Conservation (phyloP, 441 rosid genomes). For the Populus tomentosa region DNA sequence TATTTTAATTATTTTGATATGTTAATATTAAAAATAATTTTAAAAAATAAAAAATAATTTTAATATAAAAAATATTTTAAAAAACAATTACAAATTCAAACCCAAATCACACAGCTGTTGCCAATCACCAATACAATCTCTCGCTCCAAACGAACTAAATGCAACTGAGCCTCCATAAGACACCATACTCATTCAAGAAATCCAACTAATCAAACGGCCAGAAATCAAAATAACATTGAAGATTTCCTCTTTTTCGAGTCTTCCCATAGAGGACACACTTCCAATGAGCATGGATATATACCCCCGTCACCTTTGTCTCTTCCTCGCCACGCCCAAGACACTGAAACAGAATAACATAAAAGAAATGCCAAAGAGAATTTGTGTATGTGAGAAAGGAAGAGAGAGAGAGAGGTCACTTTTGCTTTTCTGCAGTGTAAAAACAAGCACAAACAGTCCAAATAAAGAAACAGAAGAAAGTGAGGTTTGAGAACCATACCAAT, state of each 20-base stretch:
- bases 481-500: background rate
- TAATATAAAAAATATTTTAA: too few species aligned
- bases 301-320: conserved; percentile 38
- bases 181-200: conserved; percentile 3
- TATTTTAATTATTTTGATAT: too few species aligned
- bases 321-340: conserved; percentile 10
- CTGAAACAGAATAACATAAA: background rate
- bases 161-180: conserved; percentile 14
- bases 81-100: too few species aligned
- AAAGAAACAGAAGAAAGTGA: background rate
- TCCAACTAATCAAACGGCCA: conserved; percentile 31
- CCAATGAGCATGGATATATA: conserved; percentile 27
- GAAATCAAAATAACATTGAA: conserved; percentile 5
- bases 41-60: too few species aligned
- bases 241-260: background rate
- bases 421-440: conserved; percentile 4
- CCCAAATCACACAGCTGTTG: background rate
- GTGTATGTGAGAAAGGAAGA: background rate
- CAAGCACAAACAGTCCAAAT: background rate
- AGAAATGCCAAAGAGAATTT: background rate
- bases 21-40: too few species aligned
- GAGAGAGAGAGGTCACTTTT: background rate
- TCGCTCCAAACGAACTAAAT: background rate
- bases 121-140: conserved; percentile 8
- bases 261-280: conserved; percentile 16